Evolutionary conservation across 75 land plant species (phyloP), one percentile per base, ranked within the genome.

Genomic region (Azolla pinnata): DNA sequence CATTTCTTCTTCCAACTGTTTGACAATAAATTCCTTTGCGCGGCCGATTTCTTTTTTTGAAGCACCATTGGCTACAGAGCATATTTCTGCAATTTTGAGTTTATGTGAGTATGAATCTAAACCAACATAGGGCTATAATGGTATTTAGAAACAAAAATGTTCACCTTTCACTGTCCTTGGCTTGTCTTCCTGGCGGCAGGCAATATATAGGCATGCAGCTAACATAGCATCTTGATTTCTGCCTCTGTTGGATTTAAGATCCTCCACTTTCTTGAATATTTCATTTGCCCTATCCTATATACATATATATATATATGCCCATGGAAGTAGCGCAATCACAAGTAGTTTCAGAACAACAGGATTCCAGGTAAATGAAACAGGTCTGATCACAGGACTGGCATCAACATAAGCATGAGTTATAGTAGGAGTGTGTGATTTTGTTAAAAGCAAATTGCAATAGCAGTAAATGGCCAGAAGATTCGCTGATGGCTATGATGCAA

Each of bases 251-350:
- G 70, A 70, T 46, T 70, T 70, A 28, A 70, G 18, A 31, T 65
- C 73, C 56, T 70, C 73, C 38, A 70, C 70, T 54, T 65, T 70
- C 51, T 70, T 70, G 70, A 64, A 70, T 29, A 70, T 70, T 53
- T 70, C 73, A 49, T 64, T 50, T 2, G 73, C 73, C 12, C 70
- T 56, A 70, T 70, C 73, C 68, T 70, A 64, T 2, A 64, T 56
- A 38, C 42, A 7, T 14, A 38, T 8, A n/a, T n/a, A n/a, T n/a
- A n/a, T n/a, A n/a, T n/a, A n/a, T n/a, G n/a, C n/a, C n/a, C n/a
- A n/a, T n/a, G n/a, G n/a, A n/a, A n/a, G n/a, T n/a, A n/a, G n/a
- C n/a, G n/a, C n/a, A n/a, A n/a, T n/a, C n/a, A n/a, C n/a, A n/a
- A n/a, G n/a, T n/a, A n/a, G n/a, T n/a, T n/a, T n/a, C n/a, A n/a